A percentile compares a stretch with the other conserved stretches of the same genome.
Evolutionary conservation across 768 basidiomycete genomes (phyloP).

Genomic region (Cyclocybe aegerita): DNA sequence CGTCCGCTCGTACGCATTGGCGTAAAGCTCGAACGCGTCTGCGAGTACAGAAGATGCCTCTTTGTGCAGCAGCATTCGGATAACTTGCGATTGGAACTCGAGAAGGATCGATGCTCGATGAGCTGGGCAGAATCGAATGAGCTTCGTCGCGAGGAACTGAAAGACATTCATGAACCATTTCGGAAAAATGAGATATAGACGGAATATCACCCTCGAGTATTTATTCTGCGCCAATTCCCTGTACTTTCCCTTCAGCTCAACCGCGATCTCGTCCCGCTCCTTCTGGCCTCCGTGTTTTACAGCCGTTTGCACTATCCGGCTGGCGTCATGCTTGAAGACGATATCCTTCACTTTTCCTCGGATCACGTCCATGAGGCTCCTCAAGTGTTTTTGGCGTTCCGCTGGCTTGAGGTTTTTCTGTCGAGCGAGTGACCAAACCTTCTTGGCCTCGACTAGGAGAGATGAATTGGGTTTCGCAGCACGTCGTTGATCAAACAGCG

Average conservation of each 20-base stretch:
- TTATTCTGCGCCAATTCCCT: constrained; percentile 79
- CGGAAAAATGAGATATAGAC: not conserved
- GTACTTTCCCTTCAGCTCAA: constrained; percentile 80
- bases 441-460: constrained; percentile 70
- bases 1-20: constrained; percentile 81
- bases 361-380: constrained; percentile 71
- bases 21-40: constrained; percentile 86
- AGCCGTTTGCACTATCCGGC: constrained; percentile 77
- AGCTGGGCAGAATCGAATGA: constrained; percentile 71
- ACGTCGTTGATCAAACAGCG: constrained; percentile 63
- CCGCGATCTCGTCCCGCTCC: constrained; percentile 79
- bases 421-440: constrained; percentile 73
- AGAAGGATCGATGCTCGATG: constrained; percentile 75
- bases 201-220: constrained; percentile 75
- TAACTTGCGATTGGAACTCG: constrained; percentile 76
- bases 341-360: constrained; percentile 84
- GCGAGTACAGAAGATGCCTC: constrained; percentile 84
- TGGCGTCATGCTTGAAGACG: constrained; percentile 90
- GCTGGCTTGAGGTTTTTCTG: constrained; percentile 67
- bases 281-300: constrained; percentile 78
- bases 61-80: constrained; percentile 78
- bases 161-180: not conserved
- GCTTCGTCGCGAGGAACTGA: constrained; percentile 80
- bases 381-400: constrained; percentile 75
- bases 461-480: constrained; percentile 78